phyloP scores from a whole-genome alignment of 139 green algal genomes.

The Trebouxia sp. region DNA sequence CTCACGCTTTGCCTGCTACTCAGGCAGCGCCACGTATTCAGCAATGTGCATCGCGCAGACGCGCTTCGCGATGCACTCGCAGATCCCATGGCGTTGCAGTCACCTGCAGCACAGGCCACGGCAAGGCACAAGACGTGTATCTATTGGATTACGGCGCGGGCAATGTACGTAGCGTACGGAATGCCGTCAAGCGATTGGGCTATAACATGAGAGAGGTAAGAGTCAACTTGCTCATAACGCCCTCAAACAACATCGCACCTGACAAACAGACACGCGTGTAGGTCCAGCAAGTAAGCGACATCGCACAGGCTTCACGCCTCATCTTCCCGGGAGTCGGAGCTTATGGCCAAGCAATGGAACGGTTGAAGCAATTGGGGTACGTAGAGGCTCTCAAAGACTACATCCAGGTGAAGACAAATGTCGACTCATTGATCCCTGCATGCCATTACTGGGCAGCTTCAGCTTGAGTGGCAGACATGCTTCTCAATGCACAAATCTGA shows the following conservation, averaged over 20 bases:
- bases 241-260: neutral
- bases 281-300: slow-evolving; percentile 62
- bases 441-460: no score
- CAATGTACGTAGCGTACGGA: slow-evolving; percentile 96
- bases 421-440: no score
- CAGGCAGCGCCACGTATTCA: neutral
- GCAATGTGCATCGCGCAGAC: neutral
- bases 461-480: no score
- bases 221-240: no score
- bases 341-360: slow-evolving; percentile 89
- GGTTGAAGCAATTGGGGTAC: slow-evolving; percentile 70
- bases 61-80: neutral
- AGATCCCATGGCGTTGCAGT: neutral
- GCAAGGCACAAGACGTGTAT: slow-evolving; percentile 56
- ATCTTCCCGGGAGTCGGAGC: slow-evolving; percentile 97
- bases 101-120: neutral
- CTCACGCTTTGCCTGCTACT: neutral
- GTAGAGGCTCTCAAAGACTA: slow-evolving; percentile 84
- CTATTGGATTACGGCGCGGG: slow-evolving; percentile 98
- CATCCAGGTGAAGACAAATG: slow-evolving; percentile 79
- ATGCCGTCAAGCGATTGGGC: slow-evolving; percentile 92
- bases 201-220: slow-evolving; percentile 90
- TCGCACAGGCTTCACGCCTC: slow-evolving; percentile 73
- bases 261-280: neutral
- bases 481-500: no score